Conservation (phyloP, 148 eudicot species). For the Rhododendron ferrugineum region DNA sequence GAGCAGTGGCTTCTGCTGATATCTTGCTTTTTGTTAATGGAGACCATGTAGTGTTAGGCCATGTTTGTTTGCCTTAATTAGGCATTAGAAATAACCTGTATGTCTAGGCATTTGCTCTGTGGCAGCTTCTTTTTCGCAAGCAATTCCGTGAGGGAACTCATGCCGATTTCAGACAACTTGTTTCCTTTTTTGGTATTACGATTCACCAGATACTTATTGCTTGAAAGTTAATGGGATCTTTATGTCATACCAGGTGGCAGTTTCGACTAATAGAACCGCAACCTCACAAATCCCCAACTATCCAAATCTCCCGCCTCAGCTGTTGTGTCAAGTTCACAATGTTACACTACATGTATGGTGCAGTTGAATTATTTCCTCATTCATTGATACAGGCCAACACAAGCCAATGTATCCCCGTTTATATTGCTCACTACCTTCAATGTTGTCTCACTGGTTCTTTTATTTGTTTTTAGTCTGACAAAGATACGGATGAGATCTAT, state of each 20-base stretch:
- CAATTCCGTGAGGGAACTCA: neutral
- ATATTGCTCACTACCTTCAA: neutral
- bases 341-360: conserved; percentile 67
- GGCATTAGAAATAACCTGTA: neutral
- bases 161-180: neutral
- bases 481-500: conserved; percentile 90
- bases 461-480: conserved; percentile 60
- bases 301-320: conserved; percentile 82
- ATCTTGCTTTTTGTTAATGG: neutral
- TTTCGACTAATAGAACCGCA: conserved; percentile 73
- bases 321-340: conserved; percentile 89
- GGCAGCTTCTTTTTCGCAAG: neutral
- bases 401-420: neutral
- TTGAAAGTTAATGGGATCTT: conserved; percentile 6
- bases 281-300: conserved; percentile 90
- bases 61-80: neutral
- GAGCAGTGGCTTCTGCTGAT: neutral
- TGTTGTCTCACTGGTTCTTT: neutral
- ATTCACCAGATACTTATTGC: neutral
- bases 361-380: neutral
- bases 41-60: neutral
- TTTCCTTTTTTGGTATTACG: neutral
- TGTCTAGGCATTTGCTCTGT: neutral
- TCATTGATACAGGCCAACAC: neutral
- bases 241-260: conserved; percentile 59